Conservation (phyloP, 2,329 filamentous ascomycete genomes). For the Colletotrichum tropicale region DNA sequence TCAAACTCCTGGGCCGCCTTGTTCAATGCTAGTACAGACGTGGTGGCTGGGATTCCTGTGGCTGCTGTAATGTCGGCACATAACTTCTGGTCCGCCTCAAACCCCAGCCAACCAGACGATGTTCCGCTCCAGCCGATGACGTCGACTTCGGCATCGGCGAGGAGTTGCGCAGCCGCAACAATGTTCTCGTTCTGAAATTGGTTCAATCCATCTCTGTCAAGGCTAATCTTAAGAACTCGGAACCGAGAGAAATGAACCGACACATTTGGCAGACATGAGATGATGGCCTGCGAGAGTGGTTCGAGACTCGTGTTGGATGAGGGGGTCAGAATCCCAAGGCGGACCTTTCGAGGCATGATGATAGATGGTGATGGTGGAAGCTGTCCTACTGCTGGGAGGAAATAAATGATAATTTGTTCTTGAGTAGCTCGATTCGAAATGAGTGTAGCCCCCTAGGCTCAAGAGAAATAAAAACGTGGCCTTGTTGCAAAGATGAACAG, state of each 20-base stretch:
- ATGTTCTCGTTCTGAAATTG: constrained; percentile 23
- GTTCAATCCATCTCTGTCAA: not conserved
- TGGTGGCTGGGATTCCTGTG: constrained; percentile 42
- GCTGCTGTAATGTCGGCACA: constrained; percentile 39
- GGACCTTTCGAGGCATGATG: not conserved
- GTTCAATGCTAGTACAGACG: constrained; percentile 44
- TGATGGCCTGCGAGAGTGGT: not conserved
- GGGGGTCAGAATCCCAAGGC: not conserved
- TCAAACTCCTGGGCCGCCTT: constrained; percentile 35
- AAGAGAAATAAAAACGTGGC: not conserved
- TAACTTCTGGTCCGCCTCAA: constrained; percentile 41
- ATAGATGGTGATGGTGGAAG: accelerated
- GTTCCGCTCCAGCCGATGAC: constrained; percentile 43
- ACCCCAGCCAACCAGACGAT: constrained; percentile 41
- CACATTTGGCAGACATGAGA: not conserved
- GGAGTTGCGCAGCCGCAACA: constrained; percentile 34
- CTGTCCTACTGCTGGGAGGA: accelerated
- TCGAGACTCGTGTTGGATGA: not conserved
- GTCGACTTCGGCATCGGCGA: constrained; percentile 40
- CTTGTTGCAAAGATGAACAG: accelerated
- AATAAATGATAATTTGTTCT: not conserved
- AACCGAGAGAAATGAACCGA: not conserved
- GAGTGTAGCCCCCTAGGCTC: not conserved
- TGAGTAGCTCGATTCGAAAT: not conserved
- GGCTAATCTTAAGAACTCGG: not conserved